Base-by-base conservation (phyloP, 345 rosid species). In the Ceriops decandra region DNA sequence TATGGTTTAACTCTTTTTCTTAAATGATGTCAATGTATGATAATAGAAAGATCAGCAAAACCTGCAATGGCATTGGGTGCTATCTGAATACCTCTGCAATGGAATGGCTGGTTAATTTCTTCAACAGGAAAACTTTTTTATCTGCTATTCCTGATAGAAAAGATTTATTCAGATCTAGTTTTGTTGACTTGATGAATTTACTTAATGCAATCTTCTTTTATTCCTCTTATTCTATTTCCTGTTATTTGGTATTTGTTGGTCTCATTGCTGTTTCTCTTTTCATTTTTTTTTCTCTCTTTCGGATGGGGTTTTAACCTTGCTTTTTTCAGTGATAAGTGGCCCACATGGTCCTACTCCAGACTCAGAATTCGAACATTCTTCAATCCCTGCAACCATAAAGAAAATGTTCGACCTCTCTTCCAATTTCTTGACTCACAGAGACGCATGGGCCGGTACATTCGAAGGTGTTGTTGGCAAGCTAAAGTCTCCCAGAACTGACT, bases 371-470 rank as follows among this genome's bases (percentile, higher is more conserved):
- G 97, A 95, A 80, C 97, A 95, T 65, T 95, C 99, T 31, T 91
- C 99, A 33, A 83, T 95, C 65, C 96, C 99, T 21, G 99, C 99
- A 54, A 95, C 95, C 24, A 81, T 95, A 54, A 95, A 90, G 93
- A 91, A 95, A 74, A 81, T 95, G 5, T 95, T 95, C 87, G 86
- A 87, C 63, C 86, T 95, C 52, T 75, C 84, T 46, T 91, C 99
- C 49, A 91, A 90, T 73, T 95, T 85, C 86, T 83, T 95, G 56
- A 95, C 99, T 57, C 90, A 87, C 72, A 82, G 99, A 74, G 99
- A 95, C 82, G 97, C 99, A 64, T 91, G 99, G 99, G 99, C 99
- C 0, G 90, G 87, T 57, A 91, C 96, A 27, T 91, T 95, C 27
- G 97, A 95, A 80, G 87, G 80, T 19, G 89, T 95, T 32, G 80